Base-by-base conservation (phyloP, 108 stramenopile species). In the Discostella stelligeroides region DNA sequence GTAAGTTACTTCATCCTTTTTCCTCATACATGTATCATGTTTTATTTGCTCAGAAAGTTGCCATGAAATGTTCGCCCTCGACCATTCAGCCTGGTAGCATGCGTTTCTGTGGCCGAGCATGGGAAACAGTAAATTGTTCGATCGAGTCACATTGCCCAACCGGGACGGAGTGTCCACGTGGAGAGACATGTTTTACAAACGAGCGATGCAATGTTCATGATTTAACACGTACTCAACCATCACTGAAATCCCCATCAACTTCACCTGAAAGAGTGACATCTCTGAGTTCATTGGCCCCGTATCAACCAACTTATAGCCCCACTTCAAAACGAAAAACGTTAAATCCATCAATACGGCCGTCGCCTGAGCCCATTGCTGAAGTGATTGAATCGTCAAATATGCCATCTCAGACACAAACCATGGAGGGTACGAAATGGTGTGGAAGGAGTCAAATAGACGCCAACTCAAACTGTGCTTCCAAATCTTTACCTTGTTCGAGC, bases 61-160 rank as follows among this genome's bases (percentile, higher is more conserved):
- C n/a, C n/a, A n/a, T n/a, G n/a, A n/a, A n/a, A n/a, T n/a, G n/a
- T n/a, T n/a, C n/a, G n/a, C n/a, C n/a, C n/a, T n/a, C n/a, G n/a
- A n/a, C n/a, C n/a, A n/a, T n/a, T n/a, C n/a, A 45, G 43, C 43
- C 43, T n/a, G n/a, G 13, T 13, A 45, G n/a, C 43, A 45, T n/a
- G n/a, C 43, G 43, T 10, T 45, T 45, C 12, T 45, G 43, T n/a
- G 43, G 43, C 7, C 43, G 13, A 4, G 2, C 43, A n/a, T 45
- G 43, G 43, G 43, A 45, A 2, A 45, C 13, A n/a, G 43, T 45
- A 11, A 45, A n/a, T 4, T 45, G 43, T 45, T 45, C 43, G 43
- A 45, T 45, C 43, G 43, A 45, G n/a, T 45, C 43, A 45, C 43
- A 45, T 45, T 45, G 43, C 43, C 43, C 43, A 10, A n/a, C 13